phyloP scores from a whole-genome alignment of 208 protist genomes.

The Acanthamoeba culbertsoni region DNA sequence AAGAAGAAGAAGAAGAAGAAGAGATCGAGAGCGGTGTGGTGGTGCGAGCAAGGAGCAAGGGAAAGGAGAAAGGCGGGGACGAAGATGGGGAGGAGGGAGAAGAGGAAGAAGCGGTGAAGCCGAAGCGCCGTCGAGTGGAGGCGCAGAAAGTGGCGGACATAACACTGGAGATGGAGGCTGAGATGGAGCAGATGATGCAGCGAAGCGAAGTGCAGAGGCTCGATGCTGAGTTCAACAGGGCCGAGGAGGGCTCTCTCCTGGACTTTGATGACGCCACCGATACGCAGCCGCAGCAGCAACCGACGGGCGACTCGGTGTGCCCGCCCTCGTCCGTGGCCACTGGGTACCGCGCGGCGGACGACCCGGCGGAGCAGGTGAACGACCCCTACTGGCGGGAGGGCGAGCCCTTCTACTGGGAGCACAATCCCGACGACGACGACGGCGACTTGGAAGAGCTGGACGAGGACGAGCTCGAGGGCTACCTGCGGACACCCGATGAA shows the following conservation, averaged over 20 bases:
- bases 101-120: neutral
- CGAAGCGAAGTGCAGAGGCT: neutral
- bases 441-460: slow-evolving; percentile 17
- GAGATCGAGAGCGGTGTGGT: neutral
- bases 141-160: neutral
- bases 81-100: no score
- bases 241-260: neutral
- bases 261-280: neutral
- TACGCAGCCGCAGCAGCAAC: neutral
- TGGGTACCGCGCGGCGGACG: neutral
- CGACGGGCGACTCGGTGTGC: neutral
- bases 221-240: neutral
- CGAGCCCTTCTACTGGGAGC: slow-evolving; percentile 54
- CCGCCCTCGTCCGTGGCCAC: neutral
- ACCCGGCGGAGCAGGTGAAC: slow-evolving; percentile 23
- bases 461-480: slow-evolving; percentile 27
- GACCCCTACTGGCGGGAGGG: slow-evolving; percentile 32
- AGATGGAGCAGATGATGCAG: slow-evolving; percentile 45
- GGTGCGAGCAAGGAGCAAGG: neutral
- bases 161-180: slow-evolving; percentile 6
- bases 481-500: slow-evolving; percentile 48
- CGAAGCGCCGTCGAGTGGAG: neutral
- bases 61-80: neutral
- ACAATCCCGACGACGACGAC: neutral
- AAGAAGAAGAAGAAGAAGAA: neutral